Conservation (phyloP, 345 rosid species). For the Turnera subulata region DNA sequence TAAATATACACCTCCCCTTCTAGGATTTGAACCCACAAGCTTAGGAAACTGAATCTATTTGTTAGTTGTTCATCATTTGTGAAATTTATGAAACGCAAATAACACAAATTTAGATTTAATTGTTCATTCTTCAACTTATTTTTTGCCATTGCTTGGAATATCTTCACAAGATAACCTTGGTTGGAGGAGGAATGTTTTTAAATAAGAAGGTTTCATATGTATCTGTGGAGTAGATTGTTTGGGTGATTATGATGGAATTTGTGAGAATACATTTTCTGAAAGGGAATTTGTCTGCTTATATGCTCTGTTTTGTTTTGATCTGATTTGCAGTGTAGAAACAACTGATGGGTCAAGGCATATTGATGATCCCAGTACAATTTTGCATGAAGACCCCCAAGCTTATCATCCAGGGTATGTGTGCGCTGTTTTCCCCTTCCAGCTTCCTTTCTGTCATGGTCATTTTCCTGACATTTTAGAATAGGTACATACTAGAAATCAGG, state of each 20-base stretch:
- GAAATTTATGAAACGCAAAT: not conserved
- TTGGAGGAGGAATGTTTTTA: not conserved
- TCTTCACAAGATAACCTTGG: too few species aligned
- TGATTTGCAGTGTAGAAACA: conserved; percentile 37
- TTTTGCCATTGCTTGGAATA: too few species aligned
- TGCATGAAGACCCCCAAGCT: conserved; percentile 40
- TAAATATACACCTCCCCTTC: too few species aligned
- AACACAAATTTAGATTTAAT: too few species aligned
- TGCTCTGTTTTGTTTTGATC: not conserved
- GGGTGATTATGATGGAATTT: conserved; percentile 4
- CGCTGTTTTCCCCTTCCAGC: not conserved
- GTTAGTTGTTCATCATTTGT: not conserved
- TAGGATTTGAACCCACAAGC: too few species aligned
- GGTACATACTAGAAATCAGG: too few species aligned
- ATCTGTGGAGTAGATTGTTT: not conserved
- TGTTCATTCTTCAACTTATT: too few species aligned
- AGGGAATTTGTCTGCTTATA: too few species aligned
- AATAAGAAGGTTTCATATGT: not conserved
- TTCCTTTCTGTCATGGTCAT: not conserved
- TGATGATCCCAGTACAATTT: conserved; percentile 19
- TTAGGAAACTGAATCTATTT: too few species aligned
- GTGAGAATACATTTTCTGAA: too few species aligned
- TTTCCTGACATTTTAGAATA: not conserved
- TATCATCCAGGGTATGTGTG: conserved; percentile 56
- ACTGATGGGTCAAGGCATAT: conserved; percentile 30